Conservation (phyloP, 352 stramenopile species). For the Pythium monospermum region DNA sequence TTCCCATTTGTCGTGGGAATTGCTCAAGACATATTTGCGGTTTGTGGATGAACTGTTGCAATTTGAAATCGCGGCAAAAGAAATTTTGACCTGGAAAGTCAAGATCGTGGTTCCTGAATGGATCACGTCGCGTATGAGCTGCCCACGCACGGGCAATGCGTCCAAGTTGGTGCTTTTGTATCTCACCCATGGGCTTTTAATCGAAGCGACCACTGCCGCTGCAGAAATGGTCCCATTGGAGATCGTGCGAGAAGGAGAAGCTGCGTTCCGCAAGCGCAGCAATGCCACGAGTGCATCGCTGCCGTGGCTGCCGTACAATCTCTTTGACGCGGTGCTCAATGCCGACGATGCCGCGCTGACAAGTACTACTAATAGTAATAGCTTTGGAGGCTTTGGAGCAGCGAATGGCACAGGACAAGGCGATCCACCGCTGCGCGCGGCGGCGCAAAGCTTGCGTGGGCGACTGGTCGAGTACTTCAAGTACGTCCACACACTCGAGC, state of each 20-base stretch:
- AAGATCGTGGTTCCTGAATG: constrained; percentile 60
- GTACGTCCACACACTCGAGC: constrained; percentile 40
- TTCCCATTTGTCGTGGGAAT: constrained; percentile 46
- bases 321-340: constrained; percentile 60
- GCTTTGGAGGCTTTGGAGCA: not conserved
- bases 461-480: constrained; percentile 51
- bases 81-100: constrained; percentile 56
- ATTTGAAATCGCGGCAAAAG: constrained; percentile 52
- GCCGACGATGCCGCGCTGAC: constrained; percentile 34
- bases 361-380: constrained; percentile 2
- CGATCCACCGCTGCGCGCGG: constrained; percentile 22
- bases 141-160: constrained; percentile 37
- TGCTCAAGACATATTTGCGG: constrained; percentile 43
- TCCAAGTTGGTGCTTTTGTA: constrained; percentile 53
- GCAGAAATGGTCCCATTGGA: constrained; percentile 34
- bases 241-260: constrained; percentile 34
- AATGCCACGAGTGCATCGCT: constrained; percentile 22
- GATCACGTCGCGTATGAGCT: constrained; percentile 40
- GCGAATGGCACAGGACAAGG: not conserved
- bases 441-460: constrained; percentile 32
- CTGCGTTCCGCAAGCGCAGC: constrained; percentile 33
- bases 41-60: constrained; percentile 38
- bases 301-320: constrained; percentile 65
- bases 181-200: constrained; percentile 51
- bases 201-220: constrained; percentile 60